Evolutionary conservation across 2,329 filamentous ascomycete species (phyloP).

Genomic region (Grosmannia huntii): DNA sequence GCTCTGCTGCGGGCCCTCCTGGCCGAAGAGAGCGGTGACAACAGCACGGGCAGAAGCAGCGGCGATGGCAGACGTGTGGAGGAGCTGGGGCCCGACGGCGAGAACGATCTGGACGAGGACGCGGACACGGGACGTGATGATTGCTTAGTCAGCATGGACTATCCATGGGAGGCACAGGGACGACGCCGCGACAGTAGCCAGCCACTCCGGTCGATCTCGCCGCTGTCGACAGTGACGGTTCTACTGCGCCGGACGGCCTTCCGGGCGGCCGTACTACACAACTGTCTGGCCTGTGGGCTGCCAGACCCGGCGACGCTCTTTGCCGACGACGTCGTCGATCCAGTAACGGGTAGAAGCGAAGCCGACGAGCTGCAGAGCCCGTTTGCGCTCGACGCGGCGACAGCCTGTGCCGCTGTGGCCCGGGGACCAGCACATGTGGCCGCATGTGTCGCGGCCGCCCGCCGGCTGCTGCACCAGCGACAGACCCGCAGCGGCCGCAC

Average conservation of each 20-base stretch:
- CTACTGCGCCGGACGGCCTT: neutral
- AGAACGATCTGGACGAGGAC: neutral
- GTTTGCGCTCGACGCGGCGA: constrained; percentile 17
- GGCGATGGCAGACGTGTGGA: neutral
- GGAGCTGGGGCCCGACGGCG: neutral
- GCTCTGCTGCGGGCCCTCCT: constrained; percentile 5
- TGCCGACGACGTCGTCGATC: constrained; percentile 1
- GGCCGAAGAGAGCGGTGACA: neutral
- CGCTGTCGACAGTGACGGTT: neutral
- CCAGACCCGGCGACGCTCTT: constrained; percentile 15
- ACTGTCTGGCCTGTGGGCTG: constrained; percentile 22
- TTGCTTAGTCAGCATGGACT: neutral
- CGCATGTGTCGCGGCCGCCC: constrained; percentile 9
- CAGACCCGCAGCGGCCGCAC: constrained; percentile 11
- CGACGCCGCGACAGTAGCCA: neutral
- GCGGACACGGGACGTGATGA: neutral
- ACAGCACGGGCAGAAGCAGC: neutral
- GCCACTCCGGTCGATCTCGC: neutral
- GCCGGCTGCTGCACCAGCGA: constrained; percentile 9
- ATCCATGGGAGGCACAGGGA: neutral
- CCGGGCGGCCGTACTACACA: constrained; percentile 18
- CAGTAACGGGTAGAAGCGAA: constrained; percentile 6
- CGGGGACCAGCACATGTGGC: constrained; percentile 14
- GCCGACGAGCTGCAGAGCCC: constrained; percentile 15
- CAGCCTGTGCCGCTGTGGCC: constrained; percentile 14